A percentile compares a stretch with the other conserved stretches of the same genome.
Conservation (phyloP, 2,329 filamentous ascomycete species). For the Penicillium sp. region DNA sequence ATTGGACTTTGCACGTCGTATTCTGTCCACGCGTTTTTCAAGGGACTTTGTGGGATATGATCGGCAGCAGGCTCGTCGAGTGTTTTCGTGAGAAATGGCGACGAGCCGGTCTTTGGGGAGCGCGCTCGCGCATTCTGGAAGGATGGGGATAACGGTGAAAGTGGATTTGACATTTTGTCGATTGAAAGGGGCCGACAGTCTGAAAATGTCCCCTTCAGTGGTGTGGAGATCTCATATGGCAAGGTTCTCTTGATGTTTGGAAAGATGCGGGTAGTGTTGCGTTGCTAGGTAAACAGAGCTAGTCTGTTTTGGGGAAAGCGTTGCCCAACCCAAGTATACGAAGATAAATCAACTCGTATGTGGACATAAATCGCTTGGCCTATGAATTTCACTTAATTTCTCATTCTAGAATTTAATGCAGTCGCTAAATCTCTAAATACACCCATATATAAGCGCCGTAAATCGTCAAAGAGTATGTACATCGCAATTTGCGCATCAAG, state of each 20-base stretch:
- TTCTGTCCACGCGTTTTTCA: slow-evolving; percentile 22
- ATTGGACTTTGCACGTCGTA: slow-evolving; percentile 9
- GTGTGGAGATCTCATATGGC: background rate
- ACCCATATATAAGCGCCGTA: background rate
- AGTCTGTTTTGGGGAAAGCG: slow-evolving; percentile 20
- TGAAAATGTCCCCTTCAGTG: background rate
- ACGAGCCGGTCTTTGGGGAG: slow-evolving; percentile 25
- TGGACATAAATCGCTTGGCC: background rate
- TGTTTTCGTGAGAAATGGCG: slow-evolving; percentile 23
- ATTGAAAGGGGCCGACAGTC: background rate
- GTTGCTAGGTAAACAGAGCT: slow-evolving; percentile 34
- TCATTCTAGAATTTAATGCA: background rate
- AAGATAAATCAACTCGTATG: background rate
- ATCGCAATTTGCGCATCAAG: background rate
- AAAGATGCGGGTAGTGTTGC: slow-evolving; percentile 26
- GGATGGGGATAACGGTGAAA: slow-evolving; percentile 42
- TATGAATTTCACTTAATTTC: background rate
- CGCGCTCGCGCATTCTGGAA: slow-evolving; percentile 41
- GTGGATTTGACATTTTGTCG: slow-evolving; percentile 38
- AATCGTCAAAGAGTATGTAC: background rate
- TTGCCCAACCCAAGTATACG: background rate
- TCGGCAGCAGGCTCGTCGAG: slow-evolving; percentile 22
- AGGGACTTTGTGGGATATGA: slow-evolving; percentile 25
- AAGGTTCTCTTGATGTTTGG: slow-evolving; percentile 12
- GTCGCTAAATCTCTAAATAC: background rate